Percentiles rank a stretch among this genome's conserved stretches.
Conservation (phyloP, 768 basidiomycete genomes). For the Leccinum obscurum region DNA sequence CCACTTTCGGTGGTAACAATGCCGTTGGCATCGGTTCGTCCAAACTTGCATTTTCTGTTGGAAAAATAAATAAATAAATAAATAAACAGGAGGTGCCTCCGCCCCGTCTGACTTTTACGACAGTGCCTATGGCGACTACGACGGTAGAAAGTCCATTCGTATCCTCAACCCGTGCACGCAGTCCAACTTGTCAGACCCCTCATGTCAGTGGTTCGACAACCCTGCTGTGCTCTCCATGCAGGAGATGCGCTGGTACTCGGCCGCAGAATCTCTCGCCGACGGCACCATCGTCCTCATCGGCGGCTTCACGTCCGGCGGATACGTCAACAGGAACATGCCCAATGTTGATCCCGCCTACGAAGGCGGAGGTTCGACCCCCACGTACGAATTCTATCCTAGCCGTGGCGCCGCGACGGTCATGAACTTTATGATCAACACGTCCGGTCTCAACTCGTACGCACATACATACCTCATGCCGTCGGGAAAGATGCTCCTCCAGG, state of each 20-base stretch:
- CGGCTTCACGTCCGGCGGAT: constrained; percentile 72
- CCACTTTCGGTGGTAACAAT: constrained; percentile 73
- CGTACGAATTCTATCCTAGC: constrained; percentile 78
- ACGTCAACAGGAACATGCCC: constrained; percentile 71
- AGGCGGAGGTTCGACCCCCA: constrained; percentile 71
- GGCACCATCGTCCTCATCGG: constrained; percentile 81
- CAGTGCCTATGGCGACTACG: constrained; percentile 69
- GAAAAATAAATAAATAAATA: neutral
- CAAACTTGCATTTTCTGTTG: neutral
- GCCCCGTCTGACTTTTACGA: constrained; percentile 41
- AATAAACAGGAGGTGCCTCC: constrained; percentile 33
- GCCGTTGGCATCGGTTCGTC: constrained; percentile 52
- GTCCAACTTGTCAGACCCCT: constrained; percentile 41
- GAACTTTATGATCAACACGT: constrained; percentile 69
- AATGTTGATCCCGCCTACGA: constrained; percentile 59
- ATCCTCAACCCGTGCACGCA: constrained; percentile 70
- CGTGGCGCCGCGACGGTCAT: constrained; percentile 50
- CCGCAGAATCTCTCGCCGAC: constrained; percentile 68
- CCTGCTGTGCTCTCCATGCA: constrained; percentile 62
- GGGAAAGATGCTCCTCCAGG: constrained; percentile 76
- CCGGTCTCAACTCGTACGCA: constrained; percentile 76
- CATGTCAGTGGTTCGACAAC: constrained; percentile 74
- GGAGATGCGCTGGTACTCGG: constrained; percentile 71
- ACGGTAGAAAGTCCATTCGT: constrained; percentile 79
- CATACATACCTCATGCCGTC: constrained; percentile 73